Percentiles rank a stretch among this genome's conserved stretches.
Evolutionary conservation across 257 asterid genomes (phyloP).

Genomic region (Asclepias syriaca): DNA sequence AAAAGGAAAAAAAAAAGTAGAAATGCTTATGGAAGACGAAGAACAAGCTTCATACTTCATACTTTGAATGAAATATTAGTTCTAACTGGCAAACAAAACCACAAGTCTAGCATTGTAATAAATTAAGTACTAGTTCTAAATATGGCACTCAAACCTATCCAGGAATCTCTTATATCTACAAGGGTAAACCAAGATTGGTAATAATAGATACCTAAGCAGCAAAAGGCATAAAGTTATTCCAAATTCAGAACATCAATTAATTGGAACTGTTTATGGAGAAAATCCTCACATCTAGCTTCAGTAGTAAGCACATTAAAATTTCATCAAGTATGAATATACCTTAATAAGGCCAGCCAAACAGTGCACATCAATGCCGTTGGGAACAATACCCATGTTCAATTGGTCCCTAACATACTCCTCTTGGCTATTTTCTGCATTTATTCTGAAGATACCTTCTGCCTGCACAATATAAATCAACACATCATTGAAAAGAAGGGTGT

Average conservation of each 20-base stretch:
- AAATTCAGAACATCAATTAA: neutral
- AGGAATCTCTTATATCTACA: neutral
- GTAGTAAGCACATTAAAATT: neutral
- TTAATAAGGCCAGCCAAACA: slow-evolving; percentile 95
- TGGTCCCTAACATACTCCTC: slow-evolving; percentile 97
- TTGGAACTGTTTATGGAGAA: neutral
- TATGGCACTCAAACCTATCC: neutral
- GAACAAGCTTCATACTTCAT: neutral
- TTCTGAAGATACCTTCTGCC: slow-evolving; percentile 98
- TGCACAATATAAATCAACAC: slow-evolving; percentile 30
- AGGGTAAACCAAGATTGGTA: neutral
- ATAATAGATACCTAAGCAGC: neutral
- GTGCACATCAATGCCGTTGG: slow-evolving; percentile 89
- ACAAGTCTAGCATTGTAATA: neutral
- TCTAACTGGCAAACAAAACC: neutral
- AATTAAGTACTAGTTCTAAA: neutral
- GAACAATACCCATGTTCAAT: slow-evolving; percentile 75
- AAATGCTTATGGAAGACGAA: neutral
- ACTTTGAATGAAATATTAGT: neutral
- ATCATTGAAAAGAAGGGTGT: neutral
- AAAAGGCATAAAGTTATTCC: neutral
- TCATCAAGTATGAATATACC: slow-evolving; percentile 32
- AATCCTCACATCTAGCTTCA: neutral
- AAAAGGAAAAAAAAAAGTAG: neutral
- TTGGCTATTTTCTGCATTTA: slow-evolving; percentile 91